A percentile compares a stretch with the other conserved stretches of the same genome.
Evolutionary conservation across 78 protist species (phyloP).

Genomic region (Dictyostelium intermedium): DNA sequence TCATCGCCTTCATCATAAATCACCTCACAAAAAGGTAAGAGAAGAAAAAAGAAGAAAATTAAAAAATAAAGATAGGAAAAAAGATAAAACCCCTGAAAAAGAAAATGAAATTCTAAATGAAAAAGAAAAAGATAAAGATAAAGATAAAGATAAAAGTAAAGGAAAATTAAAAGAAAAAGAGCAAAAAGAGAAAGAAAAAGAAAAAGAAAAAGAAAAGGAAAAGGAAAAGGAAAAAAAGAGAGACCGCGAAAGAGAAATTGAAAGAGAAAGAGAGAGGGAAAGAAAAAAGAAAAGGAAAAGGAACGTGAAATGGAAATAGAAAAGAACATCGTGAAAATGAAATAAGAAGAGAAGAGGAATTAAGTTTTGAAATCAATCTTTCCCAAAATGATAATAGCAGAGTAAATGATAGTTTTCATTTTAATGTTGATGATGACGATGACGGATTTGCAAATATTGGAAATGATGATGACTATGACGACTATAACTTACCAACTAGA

Average conservation of each 20-base stretch:
- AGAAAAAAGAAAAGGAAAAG: not conserved
- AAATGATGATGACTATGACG: not conserved
- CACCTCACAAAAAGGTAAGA: not conserved
- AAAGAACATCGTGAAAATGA: not conserved
- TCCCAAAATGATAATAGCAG: not conserved
- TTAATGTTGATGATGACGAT: not conserved
- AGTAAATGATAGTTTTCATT: not conserved
- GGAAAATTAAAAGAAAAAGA: not conserved
- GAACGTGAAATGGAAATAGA: not conserved
- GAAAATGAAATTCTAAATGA: not conserved
- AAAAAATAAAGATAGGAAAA: not conserved
- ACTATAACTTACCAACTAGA: not conserved
- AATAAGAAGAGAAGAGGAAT: not conserved
- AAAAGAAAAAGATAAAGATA: not conserved
- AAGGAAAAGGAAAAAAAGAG: not conserved
- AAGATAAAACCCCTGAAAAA: not conserved
- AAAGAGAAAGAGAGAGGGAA: not conserved
- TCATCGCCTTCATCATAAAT: not conserved
- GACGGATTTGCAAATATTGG: not conserved
- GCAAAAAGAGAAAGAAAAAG: not conserved
- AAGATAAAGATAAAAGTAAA: not conserved
- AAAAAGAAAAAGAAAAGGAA: not conserved
- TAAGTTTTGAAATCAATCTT: constrained; percentile 1
- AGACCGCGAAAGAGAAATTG: not conserved
- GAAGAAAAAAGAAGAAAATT: not conserved